phyloP scores from a whole-genome alignment of 495 filamentous ascomycete genomes.

The Articulospora tetracladia region DNA sequence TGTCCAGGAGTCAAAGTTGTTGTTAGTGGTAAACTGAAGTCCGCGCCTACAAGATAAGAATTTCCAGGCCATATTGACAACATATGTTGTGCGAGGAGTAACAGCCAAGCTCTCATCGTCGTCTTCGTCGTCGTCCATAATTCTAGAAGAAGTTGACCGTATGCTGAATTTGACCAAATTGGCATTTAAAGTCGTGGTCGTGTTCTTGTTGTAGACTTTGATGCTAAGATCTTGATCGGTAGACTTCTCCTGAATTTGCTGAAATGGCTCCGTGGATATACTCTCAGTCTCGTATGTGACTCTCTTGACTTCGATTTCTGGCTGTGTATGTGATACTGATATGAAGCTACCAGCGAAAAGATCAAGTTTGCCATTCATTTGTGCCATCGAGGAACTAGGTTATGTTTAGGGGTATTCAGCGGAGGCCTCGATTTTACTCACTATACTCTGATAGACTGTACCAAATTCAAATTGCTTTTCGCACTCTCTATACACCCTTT shows the following conservation, averaged over 20 bases:
- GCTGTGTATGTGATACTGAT: background rate
- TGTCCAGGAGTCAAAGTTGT: slow-evolving; percentile 5
- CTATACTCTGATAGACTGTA: slow-evolving; percentile 3
- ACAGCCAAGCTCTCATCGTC: background rate
- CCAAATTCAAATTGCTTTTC: slow-evolving; percentile 5
- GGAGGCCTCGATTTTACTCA: slow-evolving; percentile 1
- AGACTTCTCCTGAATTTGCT: too few species aligned
- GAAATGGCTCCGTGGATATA: too few species aligned
- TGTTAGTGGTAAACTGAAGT: background rate
- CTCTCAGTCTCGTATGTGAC: background rate
- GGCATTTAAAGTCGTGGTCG: background rate
- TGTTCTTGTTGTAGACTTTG: background rate
- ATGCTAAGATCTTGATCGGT: too few species aligned
- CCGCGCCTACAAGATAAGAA: slow-evolving; percentile 5
- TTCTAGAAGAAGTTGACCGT: background rate
- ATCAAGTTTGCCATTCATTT: slow-evolving; percentile 9
- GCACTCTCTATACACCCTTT: slow-evolving; percentile 4
- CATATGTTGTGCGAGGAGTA: background rate
- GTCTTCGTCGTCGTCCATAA: background rate
- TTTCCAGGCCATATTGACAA: slow-evolving; percentile 2
- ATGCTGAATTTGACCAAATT: background rate
- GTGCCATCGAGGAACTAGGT: background rate
- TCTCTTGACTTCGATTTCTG: background rate
- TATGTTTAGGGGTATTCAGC: background rate
- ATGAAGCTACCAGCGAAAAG: background rate